These are phyloP conservation scores for Russula earlei DNA, from an alignment of 768 basidiomycete genomes.

Conservation along the genomic window DNA sequence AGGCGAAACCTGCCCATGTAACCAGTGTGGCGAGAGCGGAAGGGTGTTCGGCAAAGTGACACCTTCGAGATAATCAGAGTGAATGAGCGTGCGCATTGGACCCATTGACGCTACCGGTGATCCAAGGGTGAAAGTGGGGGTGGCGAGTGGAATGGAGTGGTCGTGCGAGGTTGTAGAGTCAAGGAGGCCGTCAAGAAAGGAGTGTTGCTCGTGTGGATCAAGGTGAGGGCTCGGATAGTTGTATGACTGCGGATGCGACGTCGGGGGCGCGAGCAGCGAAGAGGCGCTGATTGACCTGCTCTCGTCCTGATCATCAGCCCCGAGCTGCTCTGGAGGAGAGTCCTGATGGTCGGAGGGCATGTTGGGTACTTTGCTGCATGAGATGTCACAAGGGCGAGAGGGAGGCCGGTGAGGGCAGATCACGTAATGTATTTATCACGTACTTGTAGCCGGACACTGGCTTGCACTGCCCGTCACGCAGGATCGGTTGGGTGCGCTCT, in stretches of 20 bases:
- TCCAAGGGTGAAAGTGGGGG: not conserved
- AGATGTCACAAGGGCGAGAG: slow-evolving; percentile 1
- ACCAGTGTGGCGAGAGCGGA: slow-evolving; percentile 10
- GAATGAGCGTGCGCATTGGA: not conserved
- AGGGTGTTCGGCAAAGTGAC: not conserved
- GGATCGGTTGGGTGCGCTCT: slow-evolving; percentile 1
- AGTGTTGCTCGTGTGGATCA: not conserved
- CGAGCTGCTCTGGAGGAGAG: not conserved
- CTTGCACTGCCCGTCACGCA: slow-evolving; percentile 17
- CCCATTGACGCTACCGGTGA: not conserved
- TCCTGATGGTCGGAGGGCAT: slow-evolving; percentile 12
- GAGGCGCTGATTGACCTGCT: slow-evolving; percentile 2
- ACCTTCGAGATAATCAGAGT: not conserved
- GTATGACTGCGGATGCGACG: not conserved
- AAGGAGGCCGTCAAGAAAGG: not conserved
- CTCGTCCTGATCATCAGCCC: not conserved
- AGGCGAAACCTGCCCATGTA: not conserved
- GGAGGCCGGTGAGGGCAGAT: slow-evolving; percentile 1
- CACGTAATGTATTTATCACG: slow-evolving; percentile 13
- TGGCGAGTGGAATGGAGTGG: not conserved
- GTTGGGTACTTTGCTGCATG: slow-evolving; percentile 8
- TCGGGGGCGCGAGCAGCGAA: slow-evolving; percentile 10
- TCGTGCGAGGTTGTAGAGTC: not conserved
- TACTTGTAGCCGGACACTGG: slow-evolving; percentile 13
- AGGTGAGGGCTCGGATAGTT: not conserved